These are phyloP conservation scores for Trichoderma orchidacearum DNA, from an alignment of 495 filamentous ascomycete species.

Conservation along the genomic window DNA sequence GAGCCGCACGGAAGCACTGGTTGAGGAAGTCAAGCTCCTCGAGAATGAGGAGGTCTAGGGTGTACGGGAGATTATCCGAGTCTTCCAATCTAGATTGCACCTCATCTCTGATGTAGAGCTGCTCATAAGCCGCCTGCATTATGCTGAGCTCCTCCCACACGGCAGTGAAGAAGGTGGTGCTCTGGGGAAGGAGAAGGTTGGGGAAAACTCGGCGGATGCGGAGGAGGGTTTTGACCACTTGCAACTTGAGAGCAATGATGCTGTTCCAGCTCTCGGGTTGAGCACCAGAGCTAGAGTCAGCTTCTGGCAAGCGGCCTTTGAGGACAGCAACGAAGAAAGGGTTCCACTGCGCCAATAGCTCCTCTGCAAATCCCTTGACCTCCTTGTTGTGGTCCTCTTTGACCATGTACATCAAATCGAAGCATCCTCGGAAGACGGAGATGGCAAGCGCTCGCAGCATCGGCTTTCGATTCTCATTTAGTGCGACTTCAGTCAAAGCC, in stretches of 20 bases:
- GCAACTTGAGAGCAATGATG: conserved; percentile 72
- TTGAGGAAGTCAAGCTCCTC: conserved; percentile 93
- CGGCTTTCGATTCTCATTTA: conserved; percentile 57
- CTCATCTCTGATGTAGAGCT: conserved; percentile 73
- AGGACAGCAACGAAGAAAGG: conserved; percentile 71
- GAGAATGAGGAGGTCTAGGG: conserved; percentile 82
- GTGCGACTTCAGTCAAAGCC: conserved; percentile 67
- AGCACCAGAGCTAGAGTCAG: conserved; percentile 15
- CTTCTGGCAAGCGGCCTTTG: conserved; percentile 53
- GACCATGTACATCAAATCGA: conserved; percentile 91
- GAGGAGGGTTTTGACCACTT: conserved; percentile 84
- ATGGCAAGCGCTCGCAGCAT: conserved; percentile 71
- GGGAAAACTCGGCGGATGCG: conserved; percentile 80
- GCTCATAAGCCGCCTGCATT: conserved; percentile 55
- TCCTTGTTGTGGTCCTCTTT: conserved; percentile 76
- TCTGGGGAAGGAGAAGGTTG: conserved; percentile 64
- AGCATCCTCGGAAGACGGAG: conserved; percentile 75
- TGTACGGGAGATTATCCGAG: conserved; percentile 81
- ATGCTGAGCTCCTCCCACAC: conserved; percentile 75
- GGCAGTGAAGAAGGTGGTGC: conserved; percentile 61
- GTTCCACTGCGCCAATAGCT: conserved; percentile 67
- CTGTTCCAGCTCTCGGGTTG: conserved; percentile 52
- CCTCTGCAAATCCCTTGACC: conserved; percentile 79
- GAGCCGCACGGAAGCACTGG: conserved; percentile 65
- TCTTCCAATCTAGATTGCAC: conserved; percentile 82